phyloP scores from a whole-genome alignment of 1,284 basidiomycete species.

The Cutaneotrichosporon cutaneum region DNA sequence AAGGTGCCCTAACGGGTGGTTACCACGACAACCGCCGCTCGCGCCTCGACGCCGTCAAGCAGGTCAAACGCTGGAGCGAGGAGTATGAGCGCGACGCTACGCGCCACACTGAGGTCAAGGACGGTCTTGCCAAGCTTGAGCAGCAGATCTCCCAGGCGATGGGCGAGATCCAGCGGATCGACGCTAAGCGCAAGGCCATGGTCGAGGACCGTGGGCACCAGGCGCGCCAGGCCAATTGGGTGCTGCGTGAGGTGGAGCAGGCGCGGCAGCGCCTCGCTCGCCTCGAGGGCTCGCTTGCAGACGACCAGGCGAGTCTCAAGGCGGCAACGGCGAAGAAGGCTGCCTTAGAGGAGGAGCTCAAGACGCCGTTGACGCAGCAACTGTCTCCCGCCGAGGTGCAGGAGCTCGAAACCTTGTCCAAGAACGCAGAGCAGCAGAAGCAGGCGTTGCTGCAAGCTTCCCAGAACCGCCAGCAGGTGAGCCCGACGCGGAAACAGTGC shows the following conservation, averaged over 20 bases:
- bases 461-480: slow-evolving; percentile 69
- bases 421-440: slow-evolving; percentile 72
- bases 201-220: slow-evolving; percentile 68
- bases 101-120: slow-evolving; percentile 71
- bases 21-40: slow-evolving; percentile 90
- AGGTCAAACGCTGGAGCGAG: slow-evolving; percentile 71
- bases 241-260: slow-evolving; percentile 71
- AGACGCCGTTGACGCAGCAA: slow-evolving; percentile 70
- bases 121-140: slow-evolving; percentile 68
- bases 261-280: slow-evolving; percentile 63
- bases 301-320: slow-evolving; percentile 67
- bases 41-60: slow-evolving; percentile 81
- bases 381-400: slow-evolving; percentile 71
- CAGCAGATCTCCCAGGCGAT: slow-evolving; percentile 79
- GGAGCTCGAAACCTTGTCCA: slow-evolving; percentile 68
- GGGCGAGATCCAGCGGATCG: slow-evolving; percentile 71
- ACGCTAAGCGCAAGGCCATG: slow-evolving; percentile 69
- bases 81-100: slow-evolving; percentile 68
- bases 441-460: slow-evolving; percentile 68
- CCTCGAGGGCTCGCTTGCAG: slow-evolving; percentile 68
- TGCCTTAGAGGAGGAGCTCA: slow-evolving; percentile 71
- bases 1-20: slow-evolving; percentile 92
- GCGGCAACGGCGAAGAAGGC: slow-evolving; percentile 54
- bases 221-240: slow-evolving; percentile 62
- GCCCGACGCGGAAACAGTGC: slow-evolving; percentile 32